phyloP scores from a whole-genome alignment of 2,329 filamentous ascomycete species.

The Fusarium begoniae region DNA sequence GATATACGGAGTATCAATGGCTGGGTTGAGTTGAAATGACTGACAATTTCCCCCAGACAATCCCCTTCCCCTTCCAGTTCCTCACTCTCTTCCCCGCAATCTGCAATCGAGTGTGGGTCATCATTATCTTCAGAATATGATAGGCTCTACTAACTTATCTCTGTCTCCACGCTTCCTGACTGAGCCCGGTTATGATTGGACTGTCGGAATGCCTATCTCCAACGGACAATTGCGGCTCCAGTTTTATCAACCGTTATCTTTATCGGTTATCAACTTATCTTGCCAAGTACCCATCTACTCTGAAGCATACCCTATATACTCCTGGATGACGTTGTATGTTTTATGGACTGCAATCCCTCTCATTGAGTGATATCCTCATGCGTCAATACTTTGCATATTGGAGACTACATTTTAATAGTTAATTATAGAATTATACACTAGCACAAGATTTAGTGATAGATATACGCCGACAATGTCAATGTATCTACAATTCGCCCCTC shows the following conservation, averaged over 20 bases:
- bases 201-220: not conserved
- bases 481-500: rapidly evolving
- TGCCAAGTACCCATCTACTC: rapidly evolving
- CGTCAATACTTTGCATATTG: no score
- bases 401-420: no score
- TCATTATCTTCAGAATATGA: not conserved
- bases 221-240: not conserved
- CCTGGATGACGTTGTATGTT: not conserved
- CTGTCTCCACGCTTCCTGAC: not conserved
- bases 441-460: rapidly evolving
- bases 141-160: not conserved
- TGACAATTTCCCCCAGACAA: not conserved
- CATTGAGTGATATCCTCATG: no score
- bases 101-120: not conserved
- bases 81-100: not conserved
- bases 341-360: no score
- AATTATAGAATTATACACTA: no score
- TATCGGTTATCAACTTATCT: not conserved
- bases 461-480: rapidly evolving
- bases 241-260: not conserved
- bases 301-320: not conserved
- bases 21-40: not conserved
- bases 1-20: not conserved
- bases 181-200: not conserved
- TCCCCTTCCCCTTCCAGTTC: not conserved